A percentile compares a stretch with the other conserved stretches of the same genome.
Conservation (phyloP, 495 filamentous ascomycete genomes). For the Poronia punctata region DNA sequence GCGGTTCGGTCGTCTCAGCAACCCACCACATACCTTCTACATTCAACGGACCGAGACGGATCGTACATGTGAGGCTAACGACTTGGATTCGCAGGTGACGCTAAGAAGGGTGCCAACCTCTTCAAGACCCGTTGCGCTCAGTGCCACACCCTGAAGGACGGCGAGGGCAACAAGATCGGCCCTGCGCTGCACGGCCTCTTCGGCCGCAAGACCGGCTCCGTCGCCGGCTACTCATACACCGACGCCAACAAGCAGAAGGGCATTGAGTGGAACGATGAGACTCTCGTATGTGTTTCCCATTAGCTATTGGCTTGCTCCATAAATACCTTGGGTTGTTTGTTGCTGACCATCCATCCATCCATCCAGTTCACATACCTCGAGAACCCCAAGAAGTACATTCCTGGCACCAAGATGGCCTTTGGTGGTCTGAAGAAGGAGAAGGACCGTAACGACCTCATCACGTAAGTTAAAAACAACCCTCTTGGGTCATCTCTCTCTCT, state of each 20-base stretch:
- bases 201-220: conserved; percentile 85
- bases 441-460: conserved; percentile 98
- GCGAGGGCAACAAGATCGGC: conserved; percentile 93
- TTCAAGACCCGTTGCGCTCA: conserved; percentile 99
- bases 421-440: conserved; percentile 99
- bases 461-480: conserved; percentile 52
- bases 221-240: conserved; percentile 94
- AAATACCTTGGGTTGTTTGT: not conserved
- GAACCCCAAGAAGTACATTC: conserved; percentile 67
- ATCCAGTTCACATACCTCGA: conserved; percentile 46
- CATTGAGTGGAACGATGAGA: conserved; percentile 78
- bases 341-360: not conserved
- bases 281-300: conserved; percentile 61
- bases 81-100: conserved; percentile 58
- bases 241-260: conserved; percentile 98
- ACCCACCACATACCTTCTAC: not conserved
- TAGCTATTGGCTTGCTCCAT: too few relatives aligned
- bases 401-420: conserved; percentile 99
- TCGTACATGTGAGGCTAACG: conserved; percentile 31
- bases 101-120: conserved; percentile 95
- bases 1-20: not conserved
- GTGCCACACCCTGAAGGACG: conserved; percentile 88
- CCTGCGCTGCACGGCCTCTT: conserved; percentile 96
- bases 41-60: not conserved
- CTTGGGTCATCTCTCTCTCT: not conserved